phyloP scores from a whole-genome alignment of 352 stramenopile genomes.

The Saprolegnia parasitica region DNA sequence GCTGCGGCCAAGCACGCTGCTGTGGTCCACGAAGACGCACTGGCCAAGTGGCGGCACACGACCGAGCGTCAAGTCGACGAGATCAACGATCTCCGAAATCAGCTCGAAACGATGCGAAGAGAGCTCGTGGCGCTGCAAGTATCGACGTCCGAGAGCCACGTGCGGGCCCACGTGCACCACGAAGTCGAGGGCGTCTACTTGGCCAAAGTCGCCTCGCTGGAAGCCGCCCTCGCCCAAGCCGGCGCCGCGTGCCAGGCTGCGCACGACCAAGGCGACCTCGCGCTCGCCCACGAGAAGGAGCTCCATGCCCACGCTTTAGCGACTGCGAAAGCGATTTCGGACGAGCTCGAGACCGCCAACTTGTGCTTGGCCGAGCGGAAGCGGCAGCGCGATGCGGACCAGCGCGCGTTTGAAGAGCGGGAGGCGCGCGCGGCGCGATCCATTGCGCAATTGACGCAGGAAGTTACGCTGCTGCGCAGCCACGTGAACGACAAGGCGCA shows the following conservation, averaged over 20 bases:
- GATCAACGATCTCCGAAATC: conserved; percentile 27
- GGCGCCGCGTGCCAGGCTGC: conserved; percentile 39
- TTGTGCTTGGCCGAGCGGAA: conserved; percentile 67
- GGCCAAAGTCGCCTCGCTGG: conserved; percentile 46
- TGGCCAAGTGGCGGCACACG: no score
- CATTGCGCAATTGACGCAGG: conserved; percentile 30
- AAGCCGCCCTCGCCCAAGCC: conserved; percentile 52
- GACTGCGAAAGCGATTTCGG: conserved; percentile 38
- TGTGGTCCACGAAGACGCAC: no score
- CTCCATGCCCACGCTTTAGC: conserved; percentile 39
- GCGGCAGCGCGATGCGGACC: conserved; percentile 47
- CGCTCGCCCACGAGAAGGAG: conserved; percentile 43
- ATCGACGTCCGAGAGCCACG: conserved; percentile 36
- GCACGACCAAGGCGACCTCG: conserved; percentile 30
- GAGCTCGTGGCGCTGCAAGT: conserved; percentile 22
- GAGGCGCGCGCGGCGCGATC: conserved; percentile 32
- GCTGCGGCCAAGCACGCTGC: no score
- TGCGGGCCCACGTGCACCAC: conserved; percentile 30
- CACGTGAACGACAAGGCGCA: conserved; percentile 8
- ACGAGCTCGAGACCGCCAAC: conserved; percentile 66
- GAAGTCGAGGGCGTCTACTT: conserved; percentile 57
- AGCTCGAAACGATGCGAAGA: conserved; percentile 33
- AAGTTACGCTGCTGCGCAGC: conserved; percentile 28
- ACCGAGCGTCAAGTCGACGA: no score
- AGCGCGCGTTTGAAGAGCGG: conserved; percentile 31